Evolutionary conservation across 257 asterid species (phyloP), one percentile per base, ranked within the genome.

Genomic region (Apocynum venetum): DNA sequence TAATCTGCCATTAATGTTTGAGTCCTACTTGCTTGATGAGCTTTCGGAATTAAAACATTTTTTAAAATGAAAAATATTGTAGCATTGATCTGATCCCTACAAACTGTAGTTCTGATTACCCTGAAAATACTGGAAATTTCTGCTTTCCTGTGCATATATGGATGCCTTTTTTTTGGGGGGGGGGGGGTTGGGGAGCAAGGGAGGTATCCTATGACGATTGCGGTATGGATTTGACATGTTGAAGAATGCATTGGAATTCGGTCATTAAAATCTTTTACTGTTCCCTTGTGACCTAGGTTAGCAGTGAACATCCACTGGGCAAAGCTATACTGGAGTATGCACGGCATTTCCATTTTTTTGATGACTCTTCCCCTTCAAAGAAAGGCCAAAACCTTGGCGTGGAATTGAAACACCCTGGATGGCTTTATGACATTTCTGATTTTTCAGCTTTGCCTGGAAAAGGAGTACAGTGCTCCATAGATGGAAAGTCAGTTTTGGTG

Each of bases 221-320:
- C 43, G 3, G 14, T 25, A 11, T 31, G 41, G 11, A 31, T 25
- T 35, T 12, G 44, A 71, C 12, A 12, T 48, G n/a, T 51, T 49
- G 10, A 31, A 20, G 59, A 19, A 40, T 25, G 6, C 4, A 13
- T 10, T 47, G 44, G 35, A 11, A 9, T 17, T 53, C 17, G 52
- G 17, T 31, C 3, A 44, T 43, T 75, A 57, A 43, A 8, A n/a
- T 44, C 5, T 25, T 41, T 73, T 55, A 65, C 25, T 44, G 44
- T 76, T 59, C 79, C 72, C 71, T 40, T 66, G 80, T 86, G 84
- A 57, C 74, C 71, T 89, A 96, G 99, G 97, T 92, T 80, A 83
- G 96, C 85, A 96, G 99, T 40, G 99, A 96, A 82, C 98, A 96
- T 80, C 99, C 99, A 51, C 83, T 96, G 93, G 98, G 89, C 43